phyloP scores from a whole-genome alignment of 2,329 filamentous ascomycete species.

The Colletotrichum lentis region DNA sequence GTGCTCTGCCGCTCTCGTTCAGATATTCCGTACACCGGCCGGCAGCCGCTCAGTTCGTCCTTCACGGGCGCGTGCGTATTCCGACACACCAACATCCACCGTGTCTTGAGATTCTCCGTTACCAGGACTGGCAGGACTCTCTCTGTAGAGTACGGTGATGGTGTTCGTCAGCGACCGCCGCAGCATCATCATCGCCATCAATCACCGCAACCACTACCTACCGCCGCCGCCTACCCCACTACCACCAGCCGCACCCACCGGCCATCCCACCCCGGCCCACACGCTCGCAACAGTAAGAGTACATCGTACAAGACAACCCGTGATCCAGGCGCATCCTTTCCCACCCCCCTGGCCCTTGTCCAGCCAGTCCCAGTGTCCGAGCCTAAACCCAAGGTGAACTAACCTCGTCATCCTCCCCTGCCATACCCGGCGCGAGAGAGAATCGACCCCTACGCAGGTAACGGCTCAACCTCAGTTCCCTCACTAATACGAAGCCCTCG shows the following conservation, averaged over 20 bases:
- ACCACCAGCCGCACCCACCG: conserved; percentile 1
- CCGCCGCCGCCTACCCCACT: neutral
- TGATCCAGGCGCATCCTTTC: conserved; percentile 10
- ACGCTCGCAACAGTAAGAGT: neutral
- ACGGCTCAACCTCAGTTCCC: neutral
- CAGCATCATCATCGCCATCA: neutral
- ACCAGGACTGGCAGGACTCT: conserved; percentile 5
- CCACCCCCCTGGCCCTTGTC: conserved; percentile 1
- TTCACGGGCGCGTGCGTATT: neutral
- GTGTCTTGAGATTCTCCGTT: conserved; percentile 7
- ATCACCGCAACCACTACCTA: no score
- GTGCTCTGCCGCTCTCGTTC: conserved; percentile 16
- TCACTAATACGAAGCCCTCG: conserved; percentile 2
- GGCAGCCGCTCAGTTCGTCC: conserved; percentile 13
- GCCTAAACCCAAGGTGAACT: conserved; percentile 13
- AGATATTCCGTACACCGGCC: conserved; percentile 16
- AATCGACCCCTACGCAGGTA: neutral
- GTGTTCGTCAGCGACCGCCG: conserved; percentile 23
- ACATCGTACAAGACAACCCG: neutral
- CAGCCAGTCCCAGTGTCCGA: conserved; percentile 7
- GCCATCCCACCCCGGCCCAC: neutral
- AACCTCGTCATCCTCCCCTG: neutral
- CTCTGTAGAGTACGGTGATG: neutral
- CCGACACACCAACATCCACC: neutral
- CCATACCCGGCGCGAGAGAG: conserved; percentile 4